A percentile compares a stretch with the other conserved stretches of the same genome.
Evolutionary conservation across 2,329 filamentous ascomycete genomes (phyloP).

Genomic region (Colletotrichum endophyticum): DNA sequence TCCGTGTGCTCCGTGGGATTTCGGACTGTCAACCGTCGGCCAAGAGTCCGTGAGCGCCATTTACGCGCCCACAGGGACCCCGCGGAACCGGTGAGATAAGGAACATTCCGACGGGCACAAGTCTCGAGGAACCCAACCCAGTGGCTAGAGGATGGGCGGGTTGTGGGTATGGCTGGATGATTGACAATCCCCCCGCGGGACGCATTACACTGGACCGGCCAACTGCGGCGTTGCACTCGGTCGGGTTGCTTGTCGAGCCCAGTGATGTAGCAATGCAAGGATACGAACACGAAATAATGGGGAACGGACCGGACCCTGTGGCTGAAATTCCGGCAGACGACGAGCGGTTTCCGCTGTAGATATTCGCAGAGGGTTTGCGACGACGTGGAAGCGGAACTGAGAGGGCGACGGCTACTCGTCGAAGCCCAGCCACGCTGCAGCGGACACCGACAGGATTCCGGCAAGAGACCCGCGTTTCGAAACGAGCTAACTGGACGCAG

Average conservation of each 20-base stretch:
- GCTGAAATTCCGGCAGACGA: not conserved
- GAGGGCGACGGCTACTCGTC: not conserved
- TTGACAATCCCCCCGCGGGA: not conserved
- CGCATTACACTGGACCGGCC: not conserved
- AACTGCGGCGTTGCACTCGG: not conserved
- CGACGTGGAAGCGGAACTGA: not conserved
- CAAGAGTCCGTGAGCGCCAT: not conserved
- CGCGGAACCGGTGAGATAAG: not conserved
- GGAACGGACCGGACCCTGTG: not conserved
- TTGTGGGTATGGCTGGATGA: not conserved
- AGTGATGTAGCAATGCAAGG: not conserved
- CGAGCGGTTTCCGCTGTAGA: not conserved
- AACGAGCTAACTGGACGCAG: slow-evolving; percentile 3
- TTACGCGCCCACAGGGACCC: not conserved
- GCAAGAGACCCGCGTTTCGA: not conserved
- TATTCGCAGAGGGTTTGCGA: not conserved
- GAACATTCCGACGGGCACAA: not conserved
- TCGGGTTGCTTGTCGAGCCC: not conserved
- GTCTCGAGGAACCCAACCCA: not conserved
- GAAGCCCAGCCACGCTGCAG: not conserved
- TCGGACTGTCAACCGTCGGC: not conserved
- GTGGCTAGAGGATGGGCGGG: not conserved
- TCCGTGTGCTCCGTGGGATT: not conserved
- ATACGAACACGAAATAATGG: slow-evolving; percentile 19
- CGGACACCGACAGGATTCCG: slow-evolving; percentile 12